Evolutionary conservation across 352 stramenopile species (phyloP).

Genomic region (Pythium folliculosum): DNA sequence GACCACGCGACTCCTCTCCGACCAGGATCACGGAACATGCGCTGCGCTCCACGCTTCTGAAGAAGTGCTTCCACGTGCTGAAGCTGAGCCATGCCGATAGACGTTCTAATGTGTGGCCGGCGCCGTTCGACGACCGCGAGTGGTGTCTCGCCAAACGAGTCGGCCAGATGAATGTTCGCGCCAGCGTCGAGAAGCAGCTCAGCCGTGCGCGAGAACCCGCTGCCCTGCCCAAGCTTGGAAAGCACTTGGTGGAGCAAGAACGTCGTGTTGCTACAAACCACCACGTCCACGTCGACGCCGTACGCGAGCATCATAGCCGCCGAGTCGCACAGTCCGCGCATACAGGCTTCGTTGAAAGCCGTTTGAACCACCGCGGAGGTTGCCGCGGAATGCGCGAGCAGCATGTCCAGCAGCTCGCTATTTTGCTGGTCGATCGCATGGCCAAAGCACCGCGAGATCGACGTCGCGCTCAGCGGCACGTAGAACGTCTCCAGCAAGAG

Average conservation of each 20-base stretch:
- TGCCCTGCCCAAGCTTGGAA: background rate
- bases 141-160: conserved; percentile 12
- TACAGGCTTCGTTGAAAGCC: conserved; percentile 11
- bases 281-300: conserved; percentile 9
- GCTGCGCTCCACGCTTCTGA: background rate
- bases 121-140: background rate
- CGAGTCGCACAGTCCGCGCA: background rate
- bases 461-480: background rate
- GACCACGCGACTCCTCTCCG: background rate
- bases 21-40: background rate
- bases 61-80: background rate
- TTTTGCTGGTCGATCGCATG: conserved; percentile 1
- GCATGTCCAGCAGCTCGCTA: conserved; percentile 1
- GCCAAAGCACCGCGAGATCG: conserved; percentile 2
- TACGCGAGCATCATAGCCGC: conserved; percentile 1
- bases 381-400: background rate
- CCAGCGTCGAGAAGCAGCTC: conserved; percentile 14
- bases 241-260: conserved; percentile 20
- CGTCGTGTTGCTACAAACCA: background rate
- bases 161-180: background rate
- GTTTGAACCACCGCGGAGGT: background rate
- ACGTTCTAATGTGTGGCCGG: conserved; percentile 2
- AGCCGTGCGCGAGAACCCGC: background rate
- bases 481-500: background rate
- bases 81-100: background rate